Percentiles rank a stretch among this genome's conserved stretches.
These are phyloP conservation scores for Trametes gibbosa DNA, from an alignment of 768 basidiomycete genomes.

Conservation along the genomic window DNA sequence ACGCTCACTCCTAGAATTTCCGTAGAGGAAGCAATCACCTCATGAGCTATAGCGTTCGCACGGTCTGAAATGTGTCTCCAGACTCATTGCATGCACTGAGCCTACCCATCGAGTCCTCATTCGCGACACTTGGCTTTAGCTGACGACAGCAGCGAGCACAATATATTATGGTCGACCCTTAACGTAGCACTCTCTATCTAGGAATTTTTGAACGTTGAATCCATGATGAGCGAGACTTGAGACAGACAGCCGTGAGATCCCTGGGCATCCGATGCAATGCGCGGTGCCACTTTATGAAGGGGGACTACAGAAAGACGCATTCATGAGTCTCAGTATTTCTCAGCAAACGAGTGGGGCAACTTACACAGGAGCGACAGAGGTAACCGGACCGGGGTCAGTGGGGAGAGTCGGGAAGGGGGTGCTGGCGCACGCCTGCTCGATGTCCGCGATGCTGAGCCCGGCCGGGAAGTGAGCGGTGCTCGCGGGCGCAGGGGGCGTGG, in stretches of 20 bases:
- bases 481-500: constrained; percentile 6
- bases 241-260: no score
- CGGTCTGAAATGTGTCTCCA: no score
- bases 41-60: no score
- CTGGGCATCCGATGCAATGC: no score
- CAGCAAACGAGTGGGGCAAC: not conserved
- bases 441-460: constrained; percentile 20
- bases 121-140: no score
- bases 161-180: no score
- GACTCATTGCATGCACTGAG: no score
- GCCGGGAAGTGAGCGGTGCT: constrained; percentile 23
- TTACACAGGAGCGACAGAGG: constrained; percentile 22
- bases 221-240: not conserved
- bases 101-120: no score
- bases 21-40: not conserved
- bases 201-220: not conserved
- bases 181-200: not conserved
- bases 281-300: not conserved
- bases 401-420: constrained; percentile 20
- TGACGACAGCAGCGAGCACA: no score
- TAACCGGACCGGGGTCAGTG: constrained; percentile 19
- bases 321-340: no score
- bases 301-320: not conserved
- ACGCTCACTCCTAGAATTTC: not conserved
- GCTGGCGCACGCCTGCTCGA: constrained; percentile 28